phyloP scores from a whole-genome alignment of 129 eudicot species.

The Chrysanthemum seticuspe region DNA sequence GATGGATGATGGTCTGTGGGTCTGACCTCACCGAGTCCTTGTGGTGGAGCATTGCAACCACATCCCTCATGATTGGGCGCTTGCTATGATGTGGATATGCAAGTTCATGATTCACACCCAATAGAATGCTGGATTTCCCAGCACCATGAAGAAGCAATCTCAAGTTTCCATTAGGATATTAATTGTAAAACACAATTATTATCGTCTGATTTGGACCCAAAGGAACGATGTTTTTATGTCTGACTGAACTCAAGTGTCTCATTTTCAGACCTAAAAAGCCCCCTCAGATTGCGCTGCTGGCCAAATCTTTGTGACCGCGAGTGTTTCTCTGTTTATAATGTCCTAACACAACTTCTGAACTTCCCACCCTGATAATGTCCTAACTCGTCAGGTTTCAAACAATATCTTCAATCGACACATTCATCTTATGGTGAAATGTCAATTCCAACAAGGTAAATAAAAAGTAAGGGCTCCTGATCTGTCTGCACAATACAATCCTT shows the following conservation, averaged over 20 bases:
- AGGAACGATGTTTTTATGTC: constrained; percentile 87
- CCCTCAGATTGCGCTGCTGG: constrained; percentile 74
- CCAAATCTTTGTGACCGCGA: constrained; percentile 98
- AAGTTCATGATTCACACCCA: constrained; percentile 86
- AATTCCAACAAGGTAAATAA: constrained; percentile 45
- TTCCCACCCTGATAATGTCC: constrained; percentile 91
- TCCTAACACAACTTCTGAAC: constrained; percentile 80
- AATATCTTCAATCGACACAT: constrained; percentile 68
- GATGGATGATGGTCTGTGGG: constrained; percentile 47
- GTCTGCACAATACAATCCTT: too few species aligned
- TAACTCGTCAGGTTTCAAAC: constrained; percentile 62
- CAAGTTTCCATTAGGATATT: constrained; percentile 88
- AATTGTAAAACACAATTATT: constrained; percentile 82
- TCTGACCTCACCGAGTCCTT: constrained; percentile 53
- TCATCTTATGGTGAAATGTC: constrained; percentile 88
- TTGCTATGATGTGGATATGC: constrained; percentile 74
- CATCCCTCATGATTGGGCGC: constrained; percentile 90
- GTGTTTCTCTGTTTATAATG: constrained; percentile 61
- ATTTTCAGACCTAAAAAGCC: constrained; percentile 84
- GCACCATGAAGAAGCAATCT: constrained; percentile 96
- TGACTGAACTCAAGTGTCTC: constrained; percentile 68
- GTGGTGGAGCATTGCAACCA: constrained; percentile 86
- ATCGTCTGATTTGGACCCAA: constrained; percentile 79
- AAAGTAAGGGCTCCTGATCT: too few species aligned
- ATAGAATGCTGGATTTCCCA: constrained; percentile 49